phyloP scores from a whole-genome alignment of 345 rosid genomes.

The Boechera retrofracta region DNA sequence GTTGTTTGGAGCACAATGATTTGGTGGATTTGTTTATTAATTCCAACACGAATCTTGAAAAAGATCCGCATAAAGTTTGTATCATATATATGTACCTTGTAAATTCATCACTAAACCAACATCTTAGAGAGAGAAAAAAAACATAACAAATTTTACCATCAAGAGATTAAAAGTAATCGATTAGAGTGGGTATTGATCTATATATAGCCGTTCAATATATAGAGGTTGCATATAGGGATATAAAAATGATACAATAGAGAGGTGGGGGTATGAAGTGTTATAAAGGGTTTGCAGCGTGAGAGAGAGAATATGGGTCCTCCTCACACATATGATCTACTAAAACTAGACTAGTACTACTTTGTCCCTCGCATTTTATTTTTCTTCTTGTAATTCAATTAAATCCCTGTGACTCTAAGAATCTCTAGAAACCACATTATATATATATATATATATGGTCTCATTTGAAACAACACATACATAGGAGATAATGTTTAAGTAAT shows the following conservation, averaged over 20 bases:
- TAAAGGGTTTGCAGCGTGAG: constrained; percentile 30
- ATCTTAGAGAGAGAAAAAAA: not conserved
- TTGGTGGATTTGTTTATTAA: not conserved
- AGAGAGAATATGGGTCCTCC: constrained; percentile 42
- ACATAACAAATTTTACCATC: not conserved
- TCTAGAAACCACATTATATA: constrained; percentile 39
- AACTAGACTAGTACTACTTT: constrained; percentile 49
- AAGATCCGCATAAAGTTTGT: not conserved
- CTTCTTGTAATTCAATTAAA: constrained; percentile 28
- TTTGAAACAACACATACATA: constrained; percentile 43
- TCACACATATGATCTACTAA: constrained; percentile 44
- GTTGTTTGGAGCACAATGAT: not conserved
- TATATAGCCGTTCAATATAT: constrained; percentile 12
- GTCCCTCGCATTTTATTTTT: constrained; percentile 38
- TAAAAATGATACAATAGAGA: constrained; percentile 6
- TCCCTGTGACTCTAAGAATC: constrained; percentile 37
- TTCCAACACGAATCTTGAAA: not conserved
- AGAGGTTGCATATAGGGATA: constrained; percentile 30
- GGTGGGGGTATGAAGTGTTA: constrained; percentile 45
- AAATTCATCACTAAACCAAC: constrained; percentile 1
- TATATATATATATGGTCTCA: constrained; percentile 40
- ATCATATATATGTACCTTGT: not conserved
- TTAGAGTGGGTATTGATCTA: constrained; percentile 19
- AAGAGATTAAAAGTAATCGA: not conserved
- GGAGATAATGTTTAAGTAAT: constrained; percentile 36